Conservation (phyloP, 2,329 filamentous ascomycete species). For the Raffaelea deltoideospora region DNA sequence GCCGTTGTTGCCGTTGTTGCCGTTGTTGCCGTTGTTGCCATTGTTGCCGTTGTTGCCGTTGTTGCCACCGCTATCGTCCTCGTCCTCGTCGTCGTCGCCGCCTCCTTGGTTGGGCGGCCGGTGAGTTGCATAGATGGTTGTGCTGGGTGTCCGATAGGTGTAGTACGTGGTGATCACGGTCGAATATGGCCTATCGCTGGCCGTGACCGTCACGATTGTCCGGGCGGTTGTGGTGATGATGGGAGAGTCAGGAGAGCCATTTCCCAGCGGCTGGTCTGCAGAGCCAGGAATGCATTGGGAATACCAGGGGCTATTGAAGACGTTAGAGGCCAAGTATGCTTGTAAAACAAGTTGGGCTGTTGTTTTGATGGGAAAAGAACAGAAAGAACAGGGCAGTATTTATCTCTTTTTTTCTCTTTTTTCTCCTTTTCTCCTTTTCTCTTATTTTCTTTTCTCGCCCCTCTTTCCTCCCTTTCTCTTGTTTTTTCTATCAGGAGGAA, state of each 20-base stretch:
- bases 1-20: not conserved
- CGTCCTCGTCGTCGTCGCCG: not conserved
- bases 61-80: not conserved
- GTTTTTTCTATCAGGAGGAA: not conserved
- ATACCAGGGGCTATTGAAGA: slow-evolving; percentile 5
- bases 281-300: slow-evolving; percentile 6
- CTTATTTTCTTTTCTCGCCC: not conserved
- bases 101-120: not conserved
- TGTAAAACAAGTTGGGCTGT: too few species aligned
- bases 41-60: not conserved
- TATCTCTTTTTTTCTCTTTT: not conserved
- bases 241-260: slow-evolving; percentile 3
- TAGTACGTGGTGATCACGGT: slow-evolving; percentile 4
- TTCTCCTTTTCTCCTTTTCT: not conserved
- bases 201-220: slow-evolving; percentile 5
- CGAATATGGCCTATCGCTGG: too few species aligned
- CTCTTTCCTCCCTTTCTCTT: not conserved
- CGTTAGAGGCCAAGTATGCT: too few species aligned
- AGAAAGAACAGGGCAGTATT: too few species aligned
- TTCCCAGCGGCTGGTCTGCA: slow-evolving; percentile 1
- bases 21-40: not conserved
- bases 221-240: slow-evolving; percentile 3
- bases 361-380: too few species aligned
- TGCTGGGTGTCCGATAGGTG: slow-evolving; percentile 3
- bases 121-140: slow-evolving; percentile 2